Percentiles rank a stretch among this genome's conserved stretches.
Conservation (phyloP, 805 yeast species). For the Candida insectalens region DNA sequence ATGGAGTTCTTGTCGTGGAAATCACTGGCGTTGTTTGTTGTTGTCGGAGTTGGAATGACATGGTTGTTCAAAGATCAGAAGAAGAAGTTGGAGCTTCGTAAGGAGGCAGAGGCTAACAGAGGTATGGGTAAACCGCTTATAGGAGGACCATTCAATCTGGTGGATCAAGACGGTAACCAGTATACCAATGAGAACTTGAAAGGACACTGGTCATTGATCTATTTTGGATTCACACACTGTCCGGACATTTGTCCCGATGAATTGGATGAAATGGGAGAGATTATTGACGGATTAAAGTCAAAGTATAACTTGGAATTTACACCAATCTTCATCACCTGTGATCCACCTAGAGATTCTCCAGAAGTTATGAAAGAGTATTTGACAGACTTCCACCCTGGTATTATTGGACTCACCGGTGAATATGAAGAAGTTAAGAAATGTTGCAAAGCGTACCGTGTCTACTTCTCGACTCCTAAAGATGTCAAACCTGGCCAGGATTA, state of each 20-base stretch:
- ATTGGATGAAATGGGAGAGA: slow-evolving; percentile 78
- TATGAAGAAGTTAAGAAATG: slow-evolving; percentile 75
- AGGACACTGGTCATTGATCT: slow-evolving; percentile 76
- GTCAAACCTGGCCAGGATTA: slow-evolving; percentile 95
- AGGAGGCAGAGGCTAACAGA: slow-evolving; percentile 75
- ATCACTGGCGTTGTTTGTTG: slow-evolving; percentile 57
- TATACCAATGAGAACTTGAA: slow-evolving; percentile 73
- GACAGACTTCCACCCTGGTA: slow-evolving; percentile 80
- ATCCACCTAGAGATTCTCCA: slow-evolving; percentile 91
- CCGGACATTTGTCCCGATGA: slow-evolving; percentile 99
- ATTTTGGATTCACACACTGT: slow-evolving; percentile 95
- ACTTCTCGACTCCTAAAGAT: slow-evolving; percentile 93
- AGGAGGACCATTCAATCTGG: slow-evolving; percentile 79
- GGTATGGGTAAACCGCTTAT: slow-evolving; percentile 88
- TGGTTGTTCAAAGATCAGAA: slow-evolving; percentile 70
- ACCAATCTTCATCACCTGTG: slow-evolving; percentile 92
- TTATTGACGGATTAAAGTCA: slow-evolving; percentile 50
- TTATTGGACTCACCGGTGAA: slow-evolving; percentile 86
- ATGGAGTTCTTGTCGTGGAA: slow-evolving; percentile 82
- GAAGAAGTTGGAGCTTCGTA: slow-evolving; percentile 60
- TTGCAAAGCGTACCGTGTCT: slow-evolving; percentile 88
- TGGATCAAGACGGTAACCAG: slow-evolving; percentile 57
- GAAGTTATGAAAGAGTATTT: slow-evolving; percentile 76
- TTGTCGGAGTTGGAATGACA: slow-evolving; percentile 64
- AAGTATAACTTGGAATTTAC: slow-evolving; percentile 51